phyloP scores from a whole-genome alignment of 2,329 filamentous ascomycete genomes.

The Colletotrichum sp. region DNA sequence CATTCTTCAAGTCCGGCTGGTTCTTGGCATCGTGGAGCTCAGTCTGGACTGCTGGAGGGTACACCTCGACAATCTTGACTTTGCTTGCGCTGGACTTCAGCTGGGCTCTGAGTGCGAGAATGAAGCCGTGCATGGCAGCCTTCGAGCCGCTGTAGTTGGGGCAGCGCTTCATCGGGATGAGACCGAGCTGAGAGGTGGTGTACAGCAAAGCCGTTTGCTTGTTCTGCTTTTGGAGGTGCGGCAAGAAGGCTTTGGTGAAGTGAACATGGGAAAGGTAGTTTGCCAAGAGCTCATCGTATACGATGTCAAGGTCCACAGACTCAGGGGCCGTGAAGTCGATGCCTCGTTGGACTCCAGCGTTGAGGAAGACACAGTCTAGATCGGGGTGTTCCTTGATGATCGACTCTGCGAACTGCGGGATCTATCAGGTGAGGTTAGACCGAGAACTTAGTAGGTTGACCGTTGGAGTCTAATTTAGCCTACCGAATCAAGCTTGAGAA shows the following conservation, averaged over 20 bases:
- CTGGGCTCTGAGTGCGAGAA: constrained; percentile 24
- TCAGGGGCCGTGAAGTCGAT: constrained; percentile 42
- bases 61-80: constrained; percentile 30
- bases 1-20: constrained; percentile 1
- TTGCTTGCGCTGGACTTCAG: constrained; percentile 9
- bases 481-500: background rate
- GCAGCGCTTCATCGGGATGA: constrained; percentile 1
- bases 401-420: constrained; percentile 11
- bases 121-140: constrained; percentile 29
- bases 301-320: constrained; percentile 30
- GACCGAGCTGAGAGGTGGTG: constrained; percentile 24
- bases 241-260: constrained; percentile 30
- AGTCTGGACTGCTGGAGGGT: constrained; percentile 32
- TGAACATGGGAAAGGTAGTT: constrained; percentile 33
- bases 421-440: background rate
- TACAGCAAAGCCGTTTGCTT: constrained; percentile 20
- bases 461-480: background rate
- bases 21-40: constrained; percentile 1
- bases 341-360: constrained; percentile 57
- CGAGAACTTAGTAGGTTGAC: background rate
- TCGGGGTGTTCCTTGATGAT: constrained; percentile 42
- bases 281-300: constrained; percentile 30
- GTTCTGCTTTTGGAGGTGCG: constrained; percentile 25
- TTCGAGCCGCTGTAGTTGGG: constrained; percentile 34
- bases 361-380: constrained; percentile 63